A percentile compares a stretch with the other conserved stretches of the same genome.
Evolutionary conservation across 345 rosid genomes (phyloP).

Genomic region (Brassica napus): Da-Ae NC_063449.1:41396001-41396500

Average conservation of each 20-base stretch:
- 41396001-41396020: neutral
- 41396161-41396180: constrained; percentile 25
- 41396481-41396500: constrained; percentile 52
- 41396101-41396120: neutral
- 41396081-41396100: neutral
- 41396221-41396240: constrained; percentile 24
- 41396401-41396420: constrained; percentile 83
- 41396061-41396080: neutral
- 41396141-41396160: constrained; percentile 12
- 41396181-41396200: constrained; percentile 19
- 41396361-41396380: constrained; percentile 48
- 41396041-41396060: neutral
- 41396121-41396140: neutral
- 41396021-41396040: neutral
- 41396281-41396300: neutral
- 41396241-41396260: constrained; percentile 28
- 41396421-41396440: constrained; percentile 83
- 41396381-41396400: constrained; percentile 85
- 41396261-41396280: constrained; percentile 22
- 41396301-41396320: constrained; percentile 6
- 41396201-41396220: constrained; percentile 16
- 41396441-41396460: constrained; percentile 65
- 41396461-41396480: constrained; percentile 71
- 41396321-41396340: constrained; percentile 21
- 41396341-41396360: constrained; percentile 14